phyloP scores from a whole-genome alignment of 805 yeast species.

The Zygosaccharomyces gambellarensis region DNA sequence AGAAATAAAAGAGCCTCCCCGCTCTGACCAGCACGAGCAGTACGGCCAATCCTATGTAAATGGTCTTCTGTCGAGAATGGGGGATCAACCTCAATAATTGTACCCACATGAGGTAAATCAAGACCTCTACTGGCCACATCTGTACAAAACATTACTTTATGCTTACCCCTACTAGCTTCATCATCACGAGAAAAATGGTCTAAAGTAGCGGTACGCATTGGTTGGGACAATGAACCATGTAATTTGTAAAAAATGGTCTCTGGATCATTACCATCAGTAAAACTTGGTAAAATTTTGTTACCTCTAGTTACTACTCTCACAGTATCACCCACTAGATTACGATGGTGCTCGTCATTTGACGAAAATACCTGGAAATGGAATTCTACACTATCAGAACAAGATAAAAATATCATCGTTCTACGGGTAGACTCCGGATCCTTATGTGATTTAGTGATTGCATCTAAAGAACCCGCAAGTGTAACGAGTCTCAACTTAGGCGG shows the following conservation, averaged over 20 bases:
- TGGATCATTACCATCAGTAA: slow-evolving; percentile 34
- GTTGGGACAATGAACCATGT: slow-evolving; percentile 90
- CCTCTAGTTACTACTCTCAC: slow-evolving; percentile 32
- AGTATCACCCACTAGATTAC: slow-evolving; percentile 33
- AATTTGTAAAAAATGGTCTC: slow-evolving; percentile 57
- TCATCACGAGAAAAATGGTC: slow-evolving; percentile 48
- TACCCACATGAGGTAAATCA: slow-evolving; percentile 80
- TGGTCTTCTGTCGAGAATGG: slow-evolving; percentile 94
- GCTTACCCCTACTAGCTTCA: slow-evolving; percentile 42
- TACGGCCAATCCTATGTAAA: slow-evolving; percentile 93
- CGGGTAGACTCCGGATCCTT: slow-evolving; percentile 38
- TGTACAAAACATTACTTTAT: slow-evolving; percentile 79
- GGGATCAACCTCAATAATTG: slow-evolving; percentile 90
- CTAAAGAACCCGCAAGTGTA: slow-evolving; percentile 63
- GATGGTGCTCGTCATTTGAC: slow-evolving; percentile 45
- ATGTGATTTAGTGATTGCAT: slow-evolving; percentile 39
- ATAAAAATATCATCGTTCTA: slow-evolving; percentile 71
- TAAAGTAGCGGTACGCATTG: slow-evolving; percentile 71
- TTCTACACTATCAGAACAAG: slow-evolving; percentile 96
- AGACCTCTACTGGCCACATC: slow-evolving; percentile 98
- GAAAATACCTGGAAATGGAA: slow-evolving; percentile 76
- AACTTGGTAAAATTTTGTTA: slow-evolving; percentile 30
- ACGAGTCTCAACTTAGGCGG: slow-evolving; percentile 92
- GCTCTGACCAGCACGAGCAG: slow-evolving; percentile 91
- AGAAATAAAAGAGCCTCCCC: slow-evolving; percentile 78